Evolutionary conservation across 176 grass and related monocot species (phyloP).

Genomic region (Carex parvula): DNA sequence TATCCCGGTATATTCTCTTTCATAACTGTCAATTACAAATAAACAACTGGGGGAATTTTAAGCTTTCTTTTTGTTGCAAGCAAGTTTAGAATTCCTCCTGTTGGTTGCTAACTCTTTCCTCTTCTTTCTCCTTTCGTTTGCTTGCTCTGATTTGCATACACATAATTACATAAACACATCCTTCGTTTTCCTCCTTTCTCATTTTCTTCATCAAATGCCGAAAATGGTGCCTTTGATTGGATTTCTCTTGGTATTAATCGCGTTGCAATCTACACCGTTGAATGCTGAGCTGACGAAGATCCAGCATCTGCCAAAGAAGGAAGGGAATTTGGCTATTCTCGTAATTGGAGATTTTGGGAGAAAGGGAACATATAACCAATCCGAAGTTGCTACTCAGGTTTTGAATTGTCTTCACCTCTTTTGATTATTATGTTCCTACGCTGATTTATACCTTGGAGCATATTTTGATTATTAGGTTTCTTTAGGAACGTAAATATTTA

Average conservation of each 20-base stretch:
- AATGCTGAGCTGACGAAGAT: slow-evolving; percentile 38
- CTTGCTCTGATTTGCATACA: background rate
- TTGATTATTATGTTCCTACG: background rate
- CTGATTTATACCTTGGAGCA: background rate
- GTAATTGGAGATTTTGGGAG: slow-evolving; percentile 90
- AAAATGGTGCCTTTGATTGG: slow-evolving; percentile 21
- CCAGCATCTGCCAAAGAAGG: slow-evolving; percentile 45
- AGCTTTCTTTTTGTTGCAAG: background rate
- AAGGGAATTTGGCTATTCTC: slow-evolving; percentile 55
- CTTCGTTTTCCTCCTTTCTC: too few relatives aligned
- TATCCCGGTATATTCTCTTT: background rate
- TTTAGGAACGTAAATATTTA: background rate
- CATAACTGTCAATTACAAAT: background rate
- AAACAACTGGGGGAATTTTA: too few relatives aligned
- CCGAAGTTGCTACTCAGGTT: slow-evolving; percentile 65
- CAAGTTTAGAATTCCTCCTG: background rate
- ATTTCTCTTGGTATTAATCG: slow-evolving; percentile 28
- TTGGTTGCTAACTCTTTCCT: background rate
- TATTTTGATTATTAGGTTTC: background rate
- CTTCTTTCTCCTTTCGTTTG: background rate
- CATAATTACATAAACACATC: background rate
- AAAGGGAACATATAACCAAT: slow-evolving; percentile 67
- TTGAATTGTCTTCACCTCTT: background rate
- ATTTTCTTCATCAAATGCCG: background rate
- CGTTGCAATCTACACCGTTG: slow-evolving; percentile 23